Evolutionary conservation across 2,329 filamentous ascomycete genomes (phyloP), one percentile per base, ranked within the genome.

Genomic region (Hymenoscyphus repandus): DNA sequence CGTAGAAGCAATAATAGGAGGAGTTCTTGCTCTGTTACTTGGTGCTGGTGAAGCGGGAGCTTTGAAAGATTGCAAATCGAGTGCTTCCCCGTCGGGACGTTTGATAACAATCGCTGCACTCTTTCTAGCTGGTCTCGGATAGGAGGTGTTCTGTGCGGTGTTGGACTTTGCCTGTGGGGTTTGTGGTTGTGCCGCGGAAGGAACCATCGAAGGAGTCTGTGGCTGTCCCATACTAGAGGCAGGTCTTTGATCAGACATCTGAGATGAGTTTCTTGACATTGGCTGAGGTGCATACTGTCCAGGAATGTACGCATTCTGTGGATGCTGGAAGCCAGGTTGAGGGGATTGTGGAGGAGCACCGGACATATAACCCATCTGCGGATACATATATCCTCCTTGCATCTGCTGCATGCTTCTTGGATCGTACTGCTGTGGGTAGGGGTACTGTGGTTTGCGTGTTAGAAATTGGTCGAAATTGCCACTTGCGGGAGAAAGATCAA

Each of bases 201-300:
- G 57, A 15, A 60, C 50, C 52, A 67, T 66, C 1, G 63, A 65
- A 45, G 65, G 63, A 40, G 64, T 63, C 45, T 64, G 62, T 20
- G 65, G 58, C 36, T 67, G 65, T 2, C 64, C 66, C 60, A 67
- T 63, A 54, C 64, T 68, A 1, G 66, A 67, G 55, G 80, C 80
- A 33, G 70, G 76, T 43, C 80, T 73, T 18, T 63, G 62, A 62
- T 83, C 79, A n/a, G 88, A 88, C 50, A 86, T 78, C 68, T 93
- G 88, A 2, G 90, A 95, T 2, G 86, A 81, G 54, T 82, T 90
- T 61, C 91, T 85, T 2, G 91, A 93, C 86, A 96, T 91, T 37
- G 74, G 72, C 67, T 86, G 75, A 56, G 71, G 71, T 43, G 53
- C 56, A 53, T 69, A 69, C 49, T 67, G 66, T n/a, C 62, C 59